A percentile compares a stretch with the other conserved stretches of the same genome.
phyloP scores from a whole-genome alignment of 2,329 filamentous ascomycete genomes.

The Plectosphaerella cucumerina region DNA sequence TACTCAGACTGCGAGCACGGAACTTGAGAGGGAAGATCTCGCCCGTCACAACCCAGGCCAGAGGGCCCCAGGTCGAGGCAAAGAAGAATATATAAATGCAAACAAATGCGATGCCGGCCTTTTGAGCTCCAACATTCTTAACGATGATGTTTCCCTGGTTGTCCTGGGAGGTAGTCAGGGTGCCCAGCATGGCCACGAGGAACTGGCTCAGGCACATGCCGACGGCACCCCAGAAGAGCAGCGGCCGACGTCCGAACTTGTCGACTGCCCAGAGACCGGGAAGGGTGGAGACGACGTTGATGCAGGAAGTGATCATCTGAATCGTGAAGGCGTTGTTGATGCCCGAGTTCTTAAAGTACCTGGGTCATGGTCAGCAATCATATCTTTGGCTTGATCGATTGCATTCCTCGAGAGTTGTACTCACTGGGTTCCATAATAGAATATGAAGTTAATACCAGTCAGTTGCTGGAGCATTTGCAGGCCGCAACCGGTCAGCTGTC shows the following conservation, averaged over 20 bases:
- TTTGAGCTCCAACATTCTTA: slow-evolving; percentile 46
- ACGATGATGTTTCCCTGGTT: slow-evolving; percentile 40
- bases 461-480: slow-evolving; percentile 64
- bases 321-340: slow-evolving; percentile 30
- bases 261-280: slow-evolving; percentile 31
- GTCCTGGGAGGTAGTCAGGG: slow-evolving; percentile 47
- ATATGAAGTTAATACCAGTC: slow-evolving; percentile 31
- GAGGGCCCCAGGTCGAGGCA: slow-evolving; percentile 61
- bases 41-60: slow-evolving; percentile 50
- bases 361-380: slow-evolving; percentile 4
- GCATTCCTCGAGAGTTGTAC: background rate
- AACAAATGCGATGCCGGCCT: slow-evolving; percentile 54
- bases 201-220: slow-evolving; percentile 62
- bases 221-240: slow-evolving; percentile 64
- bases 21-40: slow-evolving; percentile 61
- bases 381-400: background rate
- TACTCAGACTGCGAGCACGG: slow-evolving; percentile 61
- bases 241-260: slow-evolving; percentile 45
- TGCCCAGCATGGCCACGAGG: slow-evolving; percentile 55
- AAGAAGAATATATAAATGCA: slow-evolving; percentile 75
- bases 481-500: slow-evolving; percentile 62
- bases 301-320: slow-evolving; percentile 25
- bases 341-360: slow-evolving; percentile 33
- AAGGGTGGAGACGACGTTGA: slow-evolving; percentile 32
- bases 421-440: slow-evolving; percentile 30